Percentiles rank a stretch among this genome's conserved stretches.
phyloP scores from a whole-genome alignment of 805 yeast species.

The Sungouiella thailandica region DNA sequence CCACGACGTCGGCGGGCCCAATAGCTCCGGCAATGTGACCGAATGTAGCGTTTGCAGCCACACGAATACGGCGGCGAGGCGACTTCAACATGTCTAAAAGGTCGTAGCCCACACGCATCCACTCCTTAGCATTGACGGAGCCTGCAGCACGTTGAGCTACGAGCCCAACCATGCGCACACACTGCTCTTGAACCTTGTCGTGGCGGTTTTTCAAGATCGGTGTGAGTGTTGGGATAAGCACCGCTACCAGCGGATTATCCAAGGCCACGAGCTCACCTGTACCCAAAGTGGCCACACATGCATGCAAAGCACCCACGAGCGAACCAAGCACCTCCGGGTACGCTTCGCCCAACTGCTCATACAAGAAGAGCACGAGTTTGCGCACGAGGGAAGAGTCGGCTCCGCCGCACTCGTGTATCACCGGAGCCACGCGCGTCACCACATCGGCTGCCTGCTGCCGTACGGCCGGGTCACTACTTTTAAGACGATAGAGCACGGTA shows the following conservation, averaged over 20 bases:
- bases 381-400: conserved; percentile 55
- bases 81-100: conserved; percentile 84
- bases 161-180: conserved; percentile 73
- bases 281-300: conserved; percentile 58
- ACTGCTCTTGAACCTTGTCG: conserved; percentile 83
- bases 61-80: conserved; percentile 66
- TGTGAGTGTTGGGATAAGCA: conserved; percentile 79
- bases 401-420: conserved; percentile 53
- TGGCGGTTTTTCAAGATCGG: conserved; percentile 89
- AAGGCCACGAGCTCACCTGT: conserved; percentile 48
- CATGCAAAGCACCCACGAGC: conserved; percentile 62
- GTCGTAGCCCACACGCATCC: conserved; percentile 96
- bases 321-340: conserved; percentile 93
- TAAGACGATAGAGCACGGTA: conserved; percentile 65
- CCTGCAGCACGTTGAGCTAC: conserved; percentile 80
- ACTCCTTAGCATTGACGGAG: conserved; percentile 82
- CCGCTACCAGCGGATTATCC: conserved; percentile 68
- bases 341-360: conserved; percentile 91
- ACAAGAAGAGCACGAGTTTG: conserved; percentile 69
- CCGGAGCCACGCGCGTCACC: conserved; percentile 60
- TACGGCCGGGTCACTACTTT: conserved; percentile 63
- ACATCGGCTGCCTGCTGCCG: conserved; percentile 85
- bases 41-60: conserved; percentile 85
- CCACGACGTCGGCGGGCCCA: conserved; percentile 93
- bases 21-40: conserved; percentile 87